phyloP scores from a whole-genome alignment of 371 early-diverging fungal genomes.

The Rhizomucor miehei region DNA sequence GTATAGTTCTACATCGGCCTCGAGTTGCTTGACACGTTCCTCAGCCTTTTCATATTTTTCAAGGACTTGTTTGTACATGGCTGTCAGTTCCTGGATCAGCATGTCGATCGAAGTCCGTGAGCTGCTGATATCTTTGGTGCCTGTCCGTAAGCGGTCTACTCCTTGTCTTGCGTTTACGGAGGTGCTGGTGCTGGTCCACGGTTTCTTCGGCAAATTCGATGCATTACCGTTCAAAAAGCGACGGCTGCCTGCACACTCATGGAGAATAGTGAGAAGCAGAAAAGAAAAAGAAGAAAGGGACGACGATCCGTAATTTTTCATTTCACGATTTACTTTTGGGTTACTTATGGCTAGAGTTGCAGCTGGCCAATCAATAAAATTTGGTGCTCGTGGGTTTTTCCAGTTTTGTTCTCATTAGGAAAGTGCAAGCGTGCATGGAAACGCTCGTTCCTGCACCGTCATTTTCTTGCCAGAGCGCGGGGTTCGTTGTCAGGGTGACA shows the following conservation, averaged over 20 bases:
- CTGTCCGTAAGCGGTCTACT: conserved; percentile 10
- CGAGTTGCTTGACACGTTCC: conserved; percentile 20
- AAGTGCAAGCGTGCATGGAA: conserved; percentile 9
- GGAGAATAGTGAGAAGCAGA: conserved; percentile 2
- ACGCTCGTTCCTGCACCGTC: too few relatives aligned
- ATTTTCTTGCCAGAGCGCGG: too few relatives aligned
- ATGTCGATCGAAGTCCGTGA: conserved; percentile 7
- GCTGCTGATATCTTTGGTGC: conserved; percentile 1
- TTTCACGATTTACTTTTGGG: too few relatives aligned
- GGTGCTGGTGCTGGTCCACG: background rate
- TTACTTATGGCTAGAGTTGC: too few relatives aligned
- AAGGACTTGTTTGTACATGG: conserved; percentile 20
- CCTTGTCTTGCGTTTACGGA: conserved; percentile 10
- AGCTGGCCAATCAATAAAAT: conserved; percentile 14
- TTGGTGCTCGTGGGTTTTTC: conserved; percentile 17
- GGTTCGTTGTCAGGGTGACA: background rate
- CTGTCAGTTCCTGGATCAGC: conserved; percentile 22
- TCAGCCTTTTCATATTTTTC: conserved; percentile 21
- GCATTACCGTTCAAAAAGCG: conserved; percentile 28
- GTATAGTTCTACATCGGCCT: conserved; percentile 27
- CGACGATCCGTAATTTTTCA: too few relatives aligned
- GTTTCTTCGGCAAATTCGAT: background rate
- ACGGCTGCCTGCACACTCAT: conserved; percentile 45
- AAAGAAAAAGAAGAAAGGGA: conserved; percentile 11
- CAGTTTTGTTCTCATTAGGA: conserved; percentile 12